A percentile compares a stretch with the other conserved stretches of the same genome.
phyloP scores from a whole-genome alignment of 1,284 basidiomycete genomes.

The Tilletia setariae region DNA sequence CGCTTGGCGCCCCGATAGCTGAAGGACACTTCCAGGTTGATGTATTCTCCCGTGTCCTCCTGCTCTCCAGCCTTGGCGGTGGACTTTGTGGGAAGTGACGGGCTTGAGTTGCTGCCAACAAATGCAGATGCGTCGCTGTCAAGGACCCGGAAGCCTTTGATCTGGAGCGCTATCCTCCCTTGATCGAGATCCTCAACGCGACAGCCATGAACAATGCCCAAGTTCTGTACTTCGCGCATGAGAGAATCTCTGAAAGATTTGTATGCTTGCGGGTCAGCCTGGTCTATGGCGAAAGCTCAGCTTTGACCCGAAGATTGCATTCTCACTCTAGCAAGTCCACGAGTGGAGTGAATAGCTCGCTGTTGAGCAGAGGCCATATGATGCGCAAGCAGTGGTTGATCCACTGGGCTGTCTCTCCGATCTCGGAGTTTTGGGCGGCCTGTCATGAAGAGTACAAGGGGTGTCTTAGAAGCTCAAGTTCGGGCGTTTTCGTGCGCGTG shows the following conservation, averaged over 20 bases:
- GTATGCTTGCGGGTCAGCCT: not conserved
- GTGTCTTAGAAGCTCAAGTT: not conserved
- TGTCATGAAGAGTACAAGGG: not conserved
- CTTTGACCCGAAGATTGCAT: too few species aligned
- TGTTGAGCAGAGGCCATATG: conserved; percentile 46
- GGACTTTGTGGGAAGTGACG: not conserved
- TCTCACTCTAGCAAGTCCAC: conserved; percentile 42
- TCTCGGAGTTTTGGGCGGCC: not conserved
- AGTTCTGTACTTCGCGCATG: conserved; percentile 44
- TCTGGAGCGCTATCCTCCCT: conserved; percentile 37
- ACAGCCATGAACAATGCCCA: conserved; percentile 40
- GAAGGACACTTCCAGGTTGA: conserved; percentile 45
- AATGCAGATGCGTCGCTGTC: conserved; percentile 22
- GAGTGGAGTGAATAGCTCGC: conserved; percentile 47
- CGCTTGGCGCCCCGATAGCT: conserved; percentile 34
- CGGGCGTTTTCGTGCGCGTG: not conserved
- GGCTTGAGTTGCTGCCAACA: not conserved
- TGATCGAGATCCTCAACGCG: conserved; percentile 50
- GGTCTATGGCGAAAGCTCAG: too few species aligned
- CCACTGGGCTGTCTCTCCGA: conserved; percentile 45
- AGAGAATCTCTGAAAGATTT: conserved; percentile 29
- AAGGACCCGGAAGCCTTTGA: conserved; percentile 39
- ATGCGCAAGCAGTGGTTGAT: conserved; percentile 42
- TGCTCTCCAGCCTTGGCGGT: conserved; percentile 20
- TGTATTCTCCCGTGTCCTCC: conserved; percentile 40